These are phyloP conservation scores for Beverwykella pulmonaria DNA, from an alignment of 495 filamentous ascomycete species.

Conservation along the genomic window DNA sequence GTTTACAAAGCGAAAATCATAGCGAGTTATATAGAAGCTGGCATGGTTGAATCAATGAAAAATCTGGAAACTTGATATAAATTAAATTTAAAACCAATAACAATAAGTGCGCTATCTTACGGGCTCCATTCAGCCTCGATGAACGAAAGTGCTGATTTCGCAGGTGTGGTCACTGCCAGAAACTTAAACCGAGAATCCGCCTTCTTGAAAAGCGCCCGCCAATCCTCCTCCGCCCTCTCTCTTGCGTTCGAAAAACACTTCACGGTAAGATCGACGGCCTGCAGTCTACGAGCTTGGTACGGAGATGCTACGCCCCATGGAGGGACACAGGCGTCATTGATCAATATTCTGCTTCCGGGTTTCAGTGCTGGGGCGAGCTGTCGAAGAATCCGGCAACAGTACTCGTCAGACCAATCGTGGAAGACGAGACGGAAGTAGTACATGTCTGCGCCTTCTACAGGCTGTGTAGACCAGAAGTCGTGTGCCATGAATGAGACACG, in stretches of 20 bases:
- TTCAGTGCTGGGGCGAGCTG: slow-evolving; percentile 35
- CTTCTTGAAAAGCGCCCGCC: slow-evolving; percentile 36
- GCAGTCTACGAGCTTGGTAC: background rate
- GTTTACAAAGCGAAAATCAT: background rate
- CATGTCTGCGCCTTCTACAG: slow-evolving; percentile 26
- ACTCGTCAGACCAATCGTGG: slow-evolving; percentile 41
- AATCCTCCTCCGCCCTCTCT: slow-evolving; percentile 43
- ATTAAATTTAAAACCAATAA: too few species aligned
- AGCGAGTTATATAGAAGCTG: too few species aligned
- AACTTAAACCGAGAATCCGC: slow-evolving; percentile 39
- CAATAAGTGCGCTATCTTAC: background rate
- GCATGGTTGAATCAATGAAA: too few species aligned
- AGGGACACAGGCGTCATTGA: slow-evolving; percentile 44
- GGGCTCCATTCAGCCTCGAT: background rate
- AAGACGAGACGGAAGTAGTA: slow-evolving; percentile 42
- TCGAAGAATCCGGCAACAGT: slow-evolving; percentile 39
- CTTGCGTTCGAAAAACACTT: slow-evolving; percentile 40
- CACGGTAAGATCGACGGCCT: slow-evolving; percentile 41
- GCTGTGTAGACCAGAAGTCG: slow-evolving; percentile 46
- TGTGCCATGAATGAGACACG: slow-evolving; percentile 39
- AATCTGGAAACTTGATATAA: too few species aligned
- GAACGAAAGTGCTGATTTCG: slow-evolving; percentile 26
- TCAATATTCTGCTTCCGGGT: slow-evolving; percentile 31
- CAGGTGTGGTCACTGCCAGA: background rate
- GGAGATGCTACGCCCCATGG: background rate